A percentile compares a stretch with the other conserved stretches of the same genome.
These are phyloP conservation scores for Fusarium virguliforme DNA, from an alignment of 2,329 filamentous ascomycete species.

Conservation along the genomic window DNA sequence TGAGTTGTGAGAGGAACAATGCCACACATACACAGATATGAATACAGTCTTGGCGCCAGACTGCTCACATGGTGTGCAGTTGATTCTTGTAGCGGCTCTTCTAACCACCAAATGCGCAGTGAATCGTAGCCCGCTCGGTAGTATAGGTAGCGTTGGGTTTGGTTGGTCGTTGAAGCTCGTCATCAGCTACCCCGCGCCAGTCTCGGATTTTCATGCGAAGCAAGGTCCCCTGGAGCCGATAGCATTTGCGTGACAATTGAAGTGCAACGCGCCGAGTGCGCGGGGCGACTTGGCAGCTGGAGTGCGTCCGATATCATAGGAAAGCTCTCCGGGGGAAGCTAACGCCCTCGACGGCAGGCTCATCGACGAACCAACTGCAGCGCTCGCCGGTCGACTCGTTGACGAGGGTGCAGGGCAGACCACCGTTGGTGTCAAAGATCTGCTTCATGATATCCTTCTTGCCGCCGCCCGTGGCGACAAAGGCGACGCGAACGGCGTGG, in stretches of 20 bases:
- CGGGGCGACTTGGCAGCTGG: constrained; percentile 29
- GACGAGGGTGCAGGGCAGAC: constrained; percentile 88
- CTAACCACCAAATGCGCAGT: constrained; percentile 9
- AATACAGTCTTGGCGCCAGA: background rate
- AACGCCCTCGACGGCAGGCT: constrained; percentile 87
- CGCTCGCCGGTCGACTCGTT: constrained; percentile 88
- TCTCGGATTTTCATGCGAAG: constrained; percentile 37
- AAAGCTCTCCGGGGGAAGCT: constrained; percentile 83
- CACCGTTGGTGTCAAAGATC: constrained; percentile 87
- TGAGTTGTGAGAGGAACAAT: background rate
- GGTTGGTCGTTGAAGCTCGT: constrained; percentile 20
- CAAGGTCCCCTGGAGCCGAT: constrained; percentile 15
- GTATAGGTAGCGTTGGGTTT: background rate
- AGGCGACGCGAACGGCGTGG: constrained; percentile 88
- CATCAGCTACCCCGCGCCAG: constrained; percentile 39
- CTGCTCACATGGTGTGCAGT: constrained; percentile 3
- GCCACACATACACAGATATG: constrained; percentile 1
- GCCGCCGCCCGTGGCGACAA: constrained; percentile 88
- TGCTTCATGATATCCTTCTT: constrained; percentile 95
- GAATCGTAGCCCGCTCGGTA: background rate
- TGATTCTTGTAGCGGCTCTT: constrained; percentile 1
- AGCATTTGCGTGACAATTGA: constrained; percentile 29
- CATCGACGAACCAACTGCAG: constrained; percentile 96
- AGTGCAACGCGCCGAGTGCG: constrained; percentile 25
- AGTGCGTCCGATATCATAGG: constrained; percentile 56